Evolutionary conservation across 257 asterid species (phyloP).

Genomic region (Perilla frutescens): DNA sequence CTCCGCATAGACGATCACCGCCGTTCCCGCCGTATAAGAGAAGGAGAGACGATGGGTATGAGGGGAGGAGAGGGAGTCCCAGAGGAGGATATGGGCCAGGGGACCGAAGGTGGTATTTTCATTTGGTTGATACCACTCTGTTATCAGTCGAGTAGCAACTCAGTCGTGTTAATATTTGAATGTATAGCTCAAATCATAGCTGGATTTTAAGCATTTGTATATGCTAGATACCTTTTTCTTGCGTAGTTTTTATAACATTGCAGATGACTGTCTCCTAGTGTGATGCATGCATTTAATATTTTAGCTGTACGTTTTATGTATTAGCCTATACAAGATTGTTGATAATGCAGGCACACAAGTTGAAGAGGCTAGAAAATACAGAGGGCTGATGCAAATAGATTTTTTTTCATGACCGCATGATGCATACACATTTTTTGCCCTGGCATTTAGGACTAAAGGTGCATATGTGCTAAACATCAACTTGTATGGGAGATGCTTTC

Average conservation of each 20-base stretch:
- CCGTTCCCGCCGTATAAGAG: conserved; percentile 40
- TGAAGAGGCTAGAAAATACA: conserved; percentile 10
- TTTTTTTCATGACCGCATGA: background rate
- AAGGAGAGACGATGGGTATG: conserved; percentile 69
- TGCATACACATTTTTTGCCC: too few relatives aligned
- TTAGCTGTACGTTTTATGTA: too few relatives aligned
- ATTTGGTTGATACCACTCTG: background rate
- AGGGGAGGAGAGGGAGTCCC: conserved; percentile 51
- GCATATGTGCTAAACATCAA: background rate
- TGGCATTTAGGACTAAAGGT: background rate
- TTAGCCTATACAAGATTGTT: background rate
- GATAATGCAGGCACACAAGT: background rate
- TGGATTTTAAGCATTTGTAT: background rate
- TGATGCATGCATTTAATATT: background rate
- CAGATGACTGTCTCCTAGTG: background rate
- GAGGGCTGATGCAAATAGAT: background rate
- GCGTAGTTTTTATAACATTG: too few relatives aligned
- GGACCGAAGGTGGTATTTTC: conserved; percentile 32
- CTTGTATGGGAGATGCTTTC: conserved; percentile 6
- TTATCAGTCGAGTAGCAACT: background rate
- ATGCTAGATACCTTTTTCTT: background rate
- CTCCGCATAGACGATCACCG: conserved; percentile 42
- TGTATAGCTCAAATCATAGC: background rate
- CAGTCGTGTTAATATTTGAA: background rate
- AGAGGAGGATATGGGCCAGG: conserved; percentile 34